Conservation (phyloP, 2,329 filamentous ascomycete genomes). For the Knoxdaviesia proteae region DNA sequence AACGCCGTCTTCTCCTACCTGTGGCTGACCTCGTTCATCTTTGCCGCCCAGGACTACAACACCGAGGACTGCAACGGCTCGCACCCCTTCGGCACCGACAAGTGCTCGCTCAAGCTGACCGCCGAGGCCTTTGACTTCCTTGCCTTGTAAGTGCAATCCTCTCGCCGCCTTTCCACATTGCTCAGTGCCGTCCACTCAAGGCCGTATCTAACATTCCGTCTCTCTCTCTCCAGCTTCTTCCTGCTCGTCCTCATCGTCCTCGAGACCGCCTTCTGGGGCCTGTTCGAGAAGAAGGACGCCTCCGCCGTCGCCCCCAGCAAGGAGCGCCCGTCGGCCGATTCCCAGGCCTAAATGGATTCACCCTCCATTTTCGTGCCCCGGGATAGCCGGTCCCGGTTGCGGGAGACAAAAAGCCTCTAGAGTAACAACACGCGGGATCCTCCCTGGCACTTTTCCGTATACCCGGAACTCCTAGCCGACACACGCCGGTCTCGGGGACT, state of each 20-base stretch:
- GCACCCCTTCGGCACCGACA: not conserved
- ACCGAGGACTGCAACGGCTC: constrained; percentile 4
- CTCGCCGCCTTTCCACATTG: not conserved
- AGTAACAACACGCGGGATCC: too few species aligned
- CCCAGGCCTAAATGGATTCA: too few species aligned
- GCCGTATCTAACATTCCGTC: not conserved
- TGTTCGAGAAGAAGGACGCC: not conserved
- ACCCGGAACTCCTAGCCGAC: too few species aligned
- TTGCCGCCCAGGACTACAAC: constrained; percentile 8
- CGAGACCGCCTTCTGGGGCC: constrained; percentile 1
- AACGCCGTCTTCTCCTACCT: constrained; percentile 10
- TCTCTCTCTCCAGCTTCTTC: not conserved
- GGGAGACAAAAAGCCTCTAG: too few species aligned
- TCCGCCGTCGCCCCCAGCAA: not conserved
- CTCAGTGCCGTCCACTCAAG: not conserved
- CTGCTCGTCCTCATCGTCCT: constrained; percentile 1
- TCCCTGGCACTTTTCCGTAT: too few species aligned
- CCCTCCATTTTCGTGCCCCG: not conserved
- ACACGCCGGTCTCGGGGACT: too few species aligned
- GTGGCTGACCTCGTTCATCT: constrained; percentile 11
- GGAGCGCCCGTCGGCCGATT: not conserved
- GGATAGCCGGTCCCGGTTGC: too few species aligned
- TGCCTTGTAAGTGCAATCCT: constrained; percentile 7
- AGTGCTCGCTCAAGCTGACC: constrained; percentile 8
- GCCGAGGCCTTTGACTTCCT: constrained; percentile 9